These are phyloP conservation scores for Panellus pusillus DNA, from an alignment of 768 basidiomycete genomes.

Conservation along the genomic window DNA sequence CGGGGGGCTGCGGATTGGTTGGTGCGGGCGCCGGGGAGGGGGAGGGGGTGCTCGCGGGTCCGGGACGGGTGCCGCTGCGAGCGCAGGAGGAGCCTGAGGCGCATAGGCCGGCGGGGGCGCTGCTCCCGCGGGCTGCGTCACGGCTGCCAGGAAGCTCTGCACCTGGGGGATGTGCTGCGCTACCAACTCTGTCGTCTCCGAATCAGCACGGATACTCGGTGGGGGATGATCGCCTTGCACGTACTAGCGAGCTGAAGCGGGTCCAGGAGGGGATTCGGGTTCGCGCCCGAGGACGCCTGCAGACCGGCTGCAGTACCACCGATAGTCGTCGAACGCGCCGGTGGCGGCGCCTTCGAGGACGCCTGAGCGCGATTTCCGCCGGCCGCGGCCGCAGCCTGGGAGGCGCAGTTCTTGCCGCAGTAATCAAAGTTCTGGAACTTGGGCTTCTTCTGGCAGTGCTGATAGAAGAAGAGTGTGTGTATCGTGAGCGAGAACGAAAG, in stretches of 20 bases:
- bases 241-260: conserved; percentile 41
- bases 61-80: background rate
- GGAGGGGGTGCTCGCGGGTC: background rate
- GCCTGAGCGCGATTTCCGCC: conserved; percentile 1
- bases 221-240: background rate
- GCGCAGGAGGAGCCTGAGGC: background rate
- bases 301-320: conserved; percentile 20
- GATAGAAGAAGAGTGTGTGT: conserved; percentile 26
- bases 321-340: background rate
- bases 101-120: conserved; percentile 1
- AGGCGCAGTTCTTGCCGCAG: conserved; percentile 66
- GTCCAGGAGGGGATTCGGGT: conserved; percentile 30
- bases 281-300: conserved; percentile 5
- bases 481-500: background rate
- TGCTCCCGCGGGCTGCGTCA: conserved; percentile 1
- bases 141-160: conserved; percentile 35
- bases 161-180: conserved; percentile 49
- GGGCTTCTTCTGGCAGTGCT: conserved; percentile 60
- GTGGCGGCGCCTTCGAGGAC: conserved; percentile 9
- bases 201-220: background rate
- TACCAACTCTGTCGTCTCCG: conserved; percentile 37
- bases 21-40: conserved; percentile 1
- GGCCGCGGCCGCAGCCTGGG: conserved; percentile 37
- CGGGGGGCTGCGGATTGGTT: background rate
- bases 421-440: conserved; percentile 61